Evolutionary conservation across 2,329 filamentous ascomycete genomes (phyloP), one percentile per base, ranked within the genome.

Genomic region (Sclerotinia sclerotiorum): DNA sequence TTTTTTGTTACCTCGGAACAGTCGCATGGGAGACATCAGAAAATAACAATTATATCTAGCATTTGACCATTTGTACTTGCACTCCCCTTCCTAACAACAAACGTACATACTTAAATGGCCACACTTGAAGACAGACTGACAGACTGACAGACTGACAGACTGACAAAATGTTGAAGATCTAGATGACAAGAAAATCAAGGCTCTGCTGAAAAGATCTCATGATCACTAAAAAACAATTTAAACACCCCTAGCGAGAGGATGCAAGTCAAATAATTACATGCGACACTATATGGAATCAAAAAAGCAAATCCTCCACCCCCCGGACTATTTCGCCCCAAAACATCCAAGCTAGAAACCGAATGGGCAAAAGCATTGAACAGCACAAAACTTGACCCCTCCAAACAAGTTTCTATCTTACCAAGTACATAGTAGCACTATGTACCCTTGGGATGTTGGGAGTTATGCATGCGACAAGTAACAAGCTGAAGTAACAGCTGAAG

Each of bases 391-490:
- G 54, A 56, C 54, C 35, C 54, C 29, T 39, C 29, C 54, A n/a
- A 21, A n/a, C 29, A n/a, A 19, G 3, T n/a, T n/a, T 35, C 29
- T 15, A 13, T 35, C 7, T 35, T 35, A n/a, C 10, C 29, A 55
- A 35, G 8, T 29, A 55, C 29, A 11, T 35, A n/a, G n/a, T n/a
- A n/a, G n/a, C n/a, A 39, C 35, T 39, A 2, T 3, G 35, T 39
- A 39, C 35, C 35, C 29, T 35, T n/a, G 15, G 21, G 35, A 39
- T 32, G 35, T 35, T 56, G 54, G 27, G 54, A 56, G n/a, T 56
- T 56, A 39, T 56, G 54, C 54, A 56, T 56, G 54, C 54, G 39
- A n/a, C 54, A n/a, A n/a, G 54, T 35, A 42, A 42, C 39, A 42
- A 42, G 39, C 39, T 42, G 39, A 42, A 42, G 39, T 42, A 35